Conservation (phyloP, 306 rosid species). For the Luffa acutangula region DNA sequence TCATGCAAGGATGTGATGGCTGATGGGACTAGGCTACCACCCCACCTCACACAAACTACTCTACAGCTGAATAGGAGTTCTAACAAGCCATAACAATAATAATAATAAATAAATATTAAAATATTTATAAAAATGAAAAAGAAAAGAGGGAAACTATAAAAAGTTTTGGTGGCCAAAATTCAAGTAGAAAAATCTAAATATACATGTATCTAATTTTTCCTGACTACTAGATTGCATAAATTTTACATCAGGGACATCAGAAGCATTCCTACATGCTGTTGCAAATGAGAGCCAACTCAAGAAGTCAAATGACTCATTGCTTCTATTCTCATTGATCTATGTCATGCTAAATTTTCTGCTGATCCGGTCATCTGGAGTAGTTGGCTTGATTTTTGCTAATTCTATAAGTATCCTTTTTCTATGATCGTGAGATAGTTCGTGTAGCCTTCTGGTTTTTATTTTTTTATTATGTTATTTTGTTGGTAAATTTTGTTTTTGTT, state of each 20-base stretch:
- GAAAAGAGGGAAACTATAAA: neutral
- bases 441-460: neutral
- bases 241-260: constrained; percentile 69
- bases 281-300: constrained; percentile 73
- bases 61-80: neutral
- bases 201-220: neutral
- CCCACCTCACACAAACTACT: neutral
- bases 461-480: neutral
- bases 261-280: constrained; percentile 91
- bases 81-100: neutral
- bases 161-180: neutral
- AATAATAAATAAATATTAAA: too few species aligned
- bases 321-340: constrained; percentile 65
- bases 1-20: neutral
- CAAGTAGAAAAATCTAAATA: neutral
- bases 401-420: constrained; percentile 76
- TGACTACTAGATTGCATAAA: neutral
- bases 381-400: constrained; percentile 87
- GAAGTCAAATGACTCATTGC: constrained; percentile 66
- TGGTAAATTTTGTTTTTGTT: neutral
- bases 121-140: neutral
- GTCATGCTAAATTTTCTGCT: constrained; percentile 59
- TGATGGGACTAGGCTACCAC: neutral
- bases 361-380: constrained; percentile 61
- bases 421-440: neutral